A percentile compares a stretch with the other conserved stretches of the same genome.
Evolutionary conservation across 2,329 filamentous ascomycete species (phyloP).

Genomic region (Alternaria consortialis): DNA sequence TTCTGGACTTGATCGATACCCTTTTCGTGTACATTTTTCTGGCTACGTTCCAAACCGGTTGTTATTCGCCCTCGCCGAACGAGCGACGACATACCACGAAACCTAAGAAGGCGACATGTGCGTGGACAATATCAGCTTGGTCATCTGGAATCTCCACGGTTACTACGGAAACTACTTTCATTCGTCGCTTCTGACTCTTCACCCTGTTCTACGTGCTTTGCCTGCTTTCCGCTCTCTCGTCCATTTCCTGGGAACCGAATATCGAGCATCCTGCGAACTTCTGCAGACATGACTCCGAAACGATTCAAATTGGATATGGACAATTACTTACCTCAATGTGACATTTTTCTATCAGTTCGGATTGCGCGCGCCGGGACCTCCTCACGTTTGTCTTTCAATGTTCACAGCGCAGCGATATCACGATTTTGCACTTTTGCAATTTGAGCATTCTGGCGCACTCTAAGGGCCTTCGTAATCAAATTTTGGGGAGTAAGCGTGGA

Average conservation of each 20-base stretch:
- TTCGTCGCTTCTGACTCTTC: background rate
- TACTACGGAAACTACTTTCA: background rate
- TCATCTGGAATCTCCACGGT: background rate
- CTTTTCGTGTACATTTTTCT: slow-evolving; percentile 36
- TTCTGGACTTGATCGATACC: slow-evolving; percentile 44
- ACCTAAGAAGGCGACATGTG: background rate
- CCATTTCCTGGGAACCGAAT: background rate
- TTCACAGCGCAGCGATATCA: slow-evolving; percentile 6
- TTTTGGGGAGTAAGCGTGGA: slow-evolving; percentile 1
- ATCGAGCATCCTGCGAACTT: background rate
- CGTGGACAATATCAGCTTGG: slow-evolving; percentile 2
- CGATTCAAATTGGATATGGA: background rate
- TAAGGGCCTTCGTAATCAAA: background rate
- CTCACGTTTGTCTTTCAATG: background rate
- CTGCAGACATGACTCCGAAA: background rate
- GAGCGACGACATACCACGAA: slow-evolving; percentile 4
- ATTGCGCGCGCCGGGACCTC: background rate
- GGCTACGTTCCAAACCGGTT: slow-evolving; percentile 6
- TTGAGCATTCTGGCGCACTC: slow-evolving; percentile 1
- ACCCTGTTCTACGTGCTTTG: background rate
- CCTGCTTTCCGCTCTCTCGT: background rate
- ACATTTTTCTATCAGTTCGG: background rate
- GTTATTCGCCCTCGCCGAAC: background rate
- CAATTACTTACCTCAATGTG: background rate
- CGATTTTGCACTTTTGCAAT: background rate